phyloP scores from a whole-genome alignment of 2,329 filamentous ascomycete species.

The Pyricularia sp. region DNA sequence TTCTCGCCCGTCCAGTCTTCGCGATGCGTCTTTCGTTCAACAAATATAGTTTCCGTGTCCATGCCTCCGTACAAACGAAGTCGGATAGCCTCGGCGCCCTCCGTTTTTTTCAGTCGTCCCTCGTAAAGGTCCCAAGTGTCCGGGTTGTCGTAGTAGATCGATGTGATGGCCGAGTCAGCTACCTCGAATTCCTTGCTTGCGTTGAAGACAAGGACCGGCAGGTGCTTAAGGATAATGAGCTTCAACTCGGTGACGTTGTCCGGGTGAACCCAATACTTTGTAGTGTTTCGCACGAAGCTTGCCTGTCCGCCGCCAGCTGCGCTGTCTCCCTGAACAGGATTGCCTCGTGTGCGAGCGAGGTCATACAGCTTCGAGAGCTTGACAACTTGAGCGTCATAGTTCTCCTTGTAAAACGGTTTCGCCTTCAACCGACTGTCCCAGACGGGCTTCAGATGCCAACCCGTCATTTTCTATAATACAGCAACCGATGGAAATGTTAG shows the following conservation, averaged over 20 bases:
- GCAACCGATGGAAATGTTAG: neutral
- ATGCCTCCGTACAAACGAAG: slow-evolving; percentile 97
- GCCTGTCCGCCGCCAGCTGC: slow-evolving; percentile 85
- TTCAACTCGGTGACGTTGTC: slow-evolving; percentile 98
- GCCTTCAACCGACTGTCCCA: slow-evolving; percentile 91
- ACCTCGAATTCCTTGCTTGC: slow-evolving; percentile 90
- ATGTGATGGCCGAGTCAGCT: slow-evolving; percentile 89
- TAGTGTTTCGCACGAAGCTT: slow-evolving; percentile 93
- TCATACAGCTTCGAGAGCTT: slow-evolving; percentile 95
- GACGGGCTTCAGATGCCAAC: slow-evolving; percentile 89
- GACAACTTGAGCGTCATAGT: slow-evolving; percentile 93
- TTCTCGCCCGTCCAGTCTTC: slow-evolving; percentile 99
- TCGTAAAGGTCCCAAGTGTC: slow-evolving; percentile 91
- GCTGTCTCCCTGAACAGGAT: slow-evolving; percentile 86
- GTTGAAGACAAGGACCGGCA: slow-evolving; percentile 96
- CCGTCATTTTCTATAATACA: slow-evolving; percentile 69
- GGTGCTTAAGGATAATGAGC: slow-evolving; percentile 93
- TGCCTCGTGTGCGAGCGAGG: slow-evolving; percentile 83
- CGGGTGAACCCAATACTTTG: slow-evolving; percentile 98
- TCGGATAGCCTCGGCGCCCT: slow-evolving; percentile 93
- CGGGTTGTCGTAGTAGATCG: slow-evolving; percentile 96
- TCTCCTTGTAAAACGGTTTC: slow-evolving; percentile 97
- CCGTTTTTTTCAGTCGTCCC: slow-evolving; percentile 92
- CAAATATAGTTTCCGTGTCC: slow-evolving; percentile 89
- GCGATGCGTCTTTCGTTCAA: slow-evolving; percentile 95